A percentile compares a stretch with the other conserved stretches of the same genome.
These are phyloP conservation scores for Rhodotorula babjevae DNA, from an alignment of 768 basidiomycete species.

Conservation along the genomic window DNA sequence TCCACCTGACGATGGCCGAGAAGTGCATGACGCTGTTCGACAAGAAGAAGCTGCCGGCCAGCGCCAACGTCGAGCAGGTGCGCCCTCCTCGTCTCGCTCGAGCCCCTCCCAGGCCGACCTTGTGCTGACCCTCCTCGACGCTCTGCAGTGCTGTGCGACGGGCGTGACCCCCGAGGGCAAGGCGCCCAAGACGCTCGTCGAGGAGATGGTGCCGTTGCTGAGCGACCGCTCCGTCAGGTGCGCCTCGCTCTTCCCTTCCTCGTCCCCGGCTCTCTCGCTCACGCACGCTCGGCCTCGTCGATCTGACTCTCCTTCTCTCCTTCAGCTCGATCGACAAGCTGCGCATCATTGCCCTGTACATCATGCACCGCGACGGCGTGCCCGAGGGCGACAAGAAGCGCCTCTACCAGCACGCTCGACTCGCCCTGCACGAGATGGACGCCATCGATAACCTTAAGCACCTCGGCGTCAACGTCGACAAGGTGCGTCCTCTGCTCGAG, in stretches of 20 bases:
- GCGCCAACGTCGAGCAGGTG: conserved; percentile 88
- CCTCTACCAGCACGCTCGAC: conserved; percentile 87
- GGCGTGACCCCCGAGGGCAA: conserved; percentile 87
- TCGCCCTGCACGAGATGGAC: conserved; percentile 84
- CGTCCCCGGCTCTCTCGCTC: no score
- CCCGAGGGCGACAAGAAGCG: conserved; percentile 96
- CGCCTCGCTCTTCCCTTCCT: neutral
- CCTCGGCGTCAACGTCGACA: conserved; percentile 74
- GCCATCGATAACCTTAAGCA: conserved; percentile 79
- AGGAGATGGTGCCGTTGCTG: conserved; percentile 96
- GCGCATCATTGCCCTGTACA: conserved; percentile 90
- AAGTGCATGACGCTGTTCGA: conserved; percentile 95
- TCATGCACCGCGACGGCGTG: conserved; percentile 89
- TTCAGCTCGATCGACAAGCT: conserved; percentile 83
- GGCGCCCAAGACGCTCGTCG: conserved; percentile 86
- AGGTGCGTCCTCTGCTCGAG: conserved; percentile 52
- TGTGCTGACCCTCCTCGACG: neutral
- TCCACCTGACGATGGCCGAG: conserved; percentile 95
- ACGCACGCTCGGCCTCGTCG: no score
- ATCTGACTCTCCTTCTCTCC: neutral
- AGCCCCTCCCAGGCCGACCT: neutral
- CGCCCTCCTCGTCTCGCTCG: neutral
- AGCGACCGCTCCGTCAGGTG: conserved; percentile 81
- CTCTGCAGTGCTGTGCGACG: conserved; percentile 77
- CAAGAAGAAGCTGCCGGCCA: conserved; percentile 70